phyloP scores from a whole-genome alignment of 257 asterid genomes.

The Solanum pinnatisectum region DNA sequence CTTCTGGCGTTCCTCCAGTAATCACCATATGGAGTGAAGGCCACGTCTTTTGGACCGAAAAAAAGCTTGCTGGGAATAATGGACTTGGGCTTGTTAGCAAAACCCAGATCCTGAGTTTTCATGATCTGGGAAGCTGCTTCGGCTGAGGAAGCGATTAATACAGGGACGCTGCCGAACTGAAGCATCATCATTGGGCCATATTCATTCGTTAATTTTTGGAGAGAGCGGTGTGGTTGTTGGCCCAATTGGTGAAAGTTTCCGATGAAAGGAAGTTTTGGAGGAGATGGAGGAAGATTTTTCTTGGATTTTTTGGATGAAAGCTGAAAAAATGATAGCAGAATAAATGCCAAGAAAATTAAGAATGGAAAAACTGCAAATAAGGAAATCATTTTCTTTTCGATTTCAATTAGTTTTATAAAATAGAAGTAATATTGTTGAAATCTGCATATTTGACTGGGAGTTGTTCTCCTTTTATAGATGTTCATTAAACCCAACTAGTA shows the following conservation, averaged over 20 bases:
- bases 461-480: neutral
- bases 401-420: neutral
- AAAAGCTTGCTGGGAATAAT: neutral
- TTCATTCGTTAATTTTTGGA: constrained; percentile 26
- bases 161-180: constrained; percentile 33
- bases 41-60: neutral
- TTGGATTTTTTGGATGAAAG: neutral
- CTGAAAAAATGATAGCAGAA: neutral
- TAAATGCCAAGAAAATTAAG: neutral
- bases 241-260: constrained; percentile 55
- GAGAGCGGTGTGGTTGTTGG: constrained; percentile 21
- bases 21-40: constrained; percentile 7
- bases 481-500: neutral
- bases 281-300: constrained; percentile 35
- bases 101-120: constrained; percentile 17
- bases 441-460: neutral
- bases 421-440: neutral
- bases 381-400: neutral
- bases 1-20: constrained; percentile 30
- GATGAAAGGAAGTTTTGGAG: constrained; percentile 36
- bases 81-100: neutral
- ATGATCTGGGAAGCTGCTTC: constrained; percentile 40
- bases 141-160: constrained; percentile 33
- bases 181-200: constrained; percentile 46
- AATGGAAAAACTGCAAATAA: neutral